Percentiles rank a stretch among this genome's conserved stretches.
Evolutionary conservation across 331 rosid species (phyloP).

Genomic region (Quercus phellos): DNA sequence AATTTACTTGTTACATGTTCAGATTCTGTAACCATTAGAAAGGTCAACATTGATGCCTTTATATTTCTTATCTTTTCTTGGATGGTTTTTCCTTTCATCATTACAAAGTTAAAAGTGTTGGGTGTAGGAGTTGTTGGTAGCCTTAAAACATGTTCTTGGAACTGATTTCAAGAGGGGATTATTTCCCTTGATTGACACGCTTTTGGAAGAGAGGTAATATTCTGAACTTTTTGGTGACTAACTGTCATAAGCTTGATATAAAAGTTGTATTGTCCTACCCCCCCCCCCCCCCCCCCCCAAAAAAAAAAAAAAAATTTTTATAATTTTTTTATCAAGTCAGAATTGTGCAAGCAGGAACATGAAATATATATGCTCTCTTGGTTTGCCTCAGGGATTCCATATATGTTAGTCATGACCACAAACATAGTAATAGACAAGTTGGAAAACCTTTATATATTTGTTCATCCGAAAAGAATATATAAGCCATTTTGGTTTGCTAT

Average conservation of each 20-base stretch:
- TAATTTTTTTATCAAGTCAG: neutral
- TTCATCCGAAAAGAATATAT: neutral
- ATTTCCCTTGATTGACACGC: slow-evolving; percentile 94
- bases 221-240: slow-evolving; percentile 5
- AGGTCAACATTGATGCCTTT: slow-evolving; percentile 42
- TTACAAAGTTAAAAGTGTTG: slow-evolving; percentile 17
- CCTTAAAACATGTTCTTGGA: slow-evolving; percentile 97
- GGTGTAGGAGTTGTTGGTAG: slow-evolving; percentile 85
- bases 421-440: neutral
- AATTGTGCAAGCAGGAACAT: neutral
- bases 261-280: neutral
- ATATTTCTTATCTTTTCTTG: slow-evolving; percentile 3
- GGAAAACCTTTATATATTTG: neutral
- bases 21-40: slow-evolving; percentile 91
- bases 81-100: slow-evolving; percentile 2
- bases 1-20: slow-evolving; percentile 96
- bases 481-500: neutral
- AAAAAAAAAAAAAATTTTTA: too few relatives aligned
- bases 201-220: slow-evolving; percentile 86
- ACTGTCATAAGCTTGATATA: neutral
- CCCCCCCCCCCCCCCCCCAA: too few relatives aligned
- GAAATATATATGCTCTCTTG: neutral
- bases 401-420: neutral
- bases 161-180: slow-evolving; percentile 96
- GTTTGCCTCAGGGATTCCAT: neutral